phyloP scores from a whole-genome alignment of 2,329 filamentous ascomycete genomes.

The Monascus ruber region DNA sequence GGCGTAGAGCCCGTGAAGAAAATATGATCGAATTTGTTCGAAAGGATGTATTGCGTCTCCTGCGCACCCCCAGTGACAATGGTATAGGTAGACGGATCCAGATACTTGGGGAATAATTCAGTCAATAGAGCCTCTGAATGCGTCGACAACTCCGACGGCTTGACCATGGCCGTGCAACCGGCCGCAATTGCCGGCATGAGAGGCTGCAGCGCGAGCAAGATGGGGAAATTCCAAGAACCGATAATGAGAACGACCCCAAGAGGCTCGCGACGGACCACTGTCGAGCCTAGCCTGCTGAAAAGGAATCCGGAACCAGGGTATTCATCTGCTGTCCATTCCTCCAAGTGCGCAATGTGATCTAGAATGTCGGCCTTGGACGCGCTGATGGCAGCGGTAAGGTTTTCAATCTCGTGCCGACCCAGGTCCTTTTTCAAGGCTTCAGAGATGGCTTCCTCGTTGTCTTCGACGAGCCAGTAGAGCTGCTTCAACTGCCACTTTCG shows the following conservation, averaged over 20 bases:
- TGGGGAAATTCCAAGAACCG: slow-evolving; percentile 38
- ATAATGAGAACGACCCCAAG: slow-evolving; percentile 36
- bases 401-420: slow-evolving; percentile 24
- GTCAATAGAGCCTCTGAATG: slow-evolving; percentile 27
- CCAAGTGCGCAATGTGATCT: slow-evolving; percentile 26
- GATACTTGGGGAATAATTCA: slow-evolving; percentile 31
- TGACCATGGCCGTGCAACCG: slow-evolving; percentile 32
- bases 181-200: slow-evolving; percentile 35
- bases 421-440: slow-evolving; percentile 26
- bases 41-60: slow-evolving; percentile 28
- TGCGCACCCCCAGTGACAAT: slow-evolving; percentile 26
- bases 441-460: slow-evolving; percentile 24
- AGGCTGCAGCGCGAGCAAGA: slow-evolving; percentile 28
- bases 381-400: slow-evolving; percentile 18
- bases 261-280: slow-evolving; percentile 33
- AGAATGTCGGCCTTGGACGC: slow-evolving; percentile 26
- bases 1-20: slow-evolving; percentile 36
- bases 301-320: slow-evolving; percentile 14
- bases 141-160: slow-evolving; percentile 33
- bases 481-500: slow-evolving; percentile 33
- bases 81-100: slow-evolving; percentile 29
- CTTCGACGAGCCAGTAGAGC: slow-evolving; percentile 32
- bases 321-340: slow-evolving; percentile 31
- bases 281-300: slow-evolving; percentile 18
- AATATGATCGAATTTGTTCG: slow-evolving; percentile 33